These are phyloP conservation scores for Cryptococcus floricola DNA, from an alignment of 1,284 basidiomycete species.

Conservation along the genomic window DNA sequence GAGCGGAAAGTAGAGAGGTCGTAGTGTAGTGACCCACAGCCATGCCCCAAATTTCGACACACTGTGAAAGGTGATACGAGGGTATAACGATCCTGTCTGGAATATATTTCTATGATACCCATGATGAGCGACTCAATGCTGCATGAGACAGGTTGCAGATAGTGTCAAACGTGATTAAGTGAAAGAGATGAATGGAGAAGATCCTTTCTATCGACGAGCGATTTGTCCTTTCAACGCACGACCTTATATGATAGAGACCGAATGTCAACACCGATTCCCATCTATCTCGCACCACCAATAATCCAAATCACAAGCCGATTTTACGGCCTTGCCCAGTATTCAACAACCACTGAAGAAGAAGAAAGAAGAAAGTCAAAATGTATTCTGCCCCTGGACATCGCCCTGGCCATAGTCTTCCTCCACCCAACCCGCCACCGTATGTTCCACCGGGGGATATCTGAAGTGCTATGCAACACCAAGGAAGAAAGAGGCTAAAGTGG, in stretches of 20 bases:
- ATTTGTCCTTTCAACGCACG: too few relatives aligned
- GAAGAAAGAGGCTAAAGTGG: too few relatives aligned
- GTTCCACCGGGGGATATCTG: neutral
- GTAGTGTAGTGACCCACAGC: neutral
- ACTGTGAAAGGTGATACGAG: neutral
- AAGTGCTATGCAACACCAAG: too few relatives aligned
- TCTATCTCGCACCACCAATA: neutral
- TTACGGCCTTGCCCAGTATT: neutral
- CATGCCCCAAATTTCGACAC: neutral
- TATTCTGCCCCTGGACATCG: neutral
- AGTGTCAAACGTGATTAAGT: too few relatives aligned
- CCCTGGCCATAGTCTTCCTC: constrained; percentile 5
- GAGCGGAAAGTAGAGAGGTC: neutral
- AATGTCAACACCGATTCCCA: neutral
- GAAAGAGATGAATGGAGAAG: too few relatives aligned
- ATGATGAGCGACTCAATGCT: neutral
- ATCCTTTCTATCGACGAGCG: too few relatives aligned
- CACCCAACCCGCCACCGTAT: constrained; percentile 7
- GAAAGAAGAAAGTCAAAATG: neutral
- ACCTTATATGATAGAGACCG: too few relatives aligned
- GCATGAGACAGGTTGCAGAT: too few relatives aligned
- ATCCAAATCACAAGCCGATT: neutral
- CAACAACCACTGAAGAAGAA: neutral
- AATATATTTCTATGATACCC: neutral
- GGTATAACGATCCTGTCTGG: neutral